Percentiles rank a stretch among this genome's conserved stretches.
Evolutionary conservation across 1,284 basidiomycete genomes (phyloP).

Genomic region (Stereum hirsutum): DNA sequence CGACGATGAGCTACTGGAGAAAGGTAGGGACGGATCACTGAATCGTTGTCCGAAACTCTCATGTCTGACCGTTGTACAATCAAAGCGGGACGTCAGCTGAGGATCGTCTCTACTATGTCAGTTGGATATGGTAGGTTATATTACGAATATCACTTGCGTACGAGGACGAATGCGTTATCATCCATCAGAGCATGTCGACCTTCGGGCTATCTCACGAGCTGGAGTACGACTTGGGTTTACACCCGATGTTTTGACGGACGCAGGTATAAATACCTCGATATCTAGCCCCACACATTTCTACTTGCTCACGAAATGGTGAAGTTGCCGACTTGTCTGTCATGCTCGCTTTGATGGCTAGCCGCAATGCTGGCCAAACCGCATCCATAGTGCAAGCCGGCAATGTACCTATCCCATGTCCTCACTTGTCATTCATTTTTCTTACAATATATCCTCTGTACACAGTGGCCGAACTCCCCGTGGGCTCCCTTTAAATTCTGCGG

Average conservation of each 20-base stretch:
- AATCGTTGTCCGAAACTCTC: constrained; percentile 6
- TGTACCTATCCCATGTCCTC: constrained; percentile 27
- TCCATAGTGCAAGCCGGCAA: constrained; percentile 59
- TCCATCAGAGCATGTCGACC: constrained; percentile 71
- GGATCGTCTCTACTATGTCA: constrained; percentile 84
- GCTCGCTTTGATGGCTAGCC: constrained; percentile 85
- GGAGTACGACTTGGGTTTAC: constrained; percentile 83
- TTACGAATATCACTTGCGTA: not conserved
- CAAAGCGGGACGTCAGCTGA: constrained; percentile 70
- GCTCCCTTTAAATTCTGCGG: constrained; percentile 77
- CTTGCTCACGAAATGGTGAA: constrained; percentile 19
- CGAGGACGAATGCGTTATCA: not conserved
- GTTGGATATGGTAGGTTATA: constrained; percentile 69
- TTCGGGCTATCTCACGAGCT: constrained; percentile 51
- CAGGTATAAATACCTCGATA: constrained; percentile 39
- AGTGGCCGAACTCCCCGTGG: constrained; percentile 66
- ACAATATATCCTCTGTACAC: not conserved
- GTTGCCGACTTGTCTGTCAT: constrained; percentile 86
- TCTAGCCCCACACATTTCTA: constrained; percentile 6
- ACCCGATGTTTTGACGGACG: constrained; percentile 83
- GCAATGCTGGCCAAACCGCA: constrained; percentile 63
- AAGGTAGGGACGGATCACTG: constrained; percentile 29
- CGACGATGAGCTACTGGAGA: constrained; percentile 63
- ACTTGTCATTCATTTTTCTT: too few relatives aligned
- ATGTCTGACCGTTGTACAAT: constrained; percentile 1